Base-by-base conservation (phyloP, 2,329 filamentous ascomycete genomes). In the Arthrobotrys pseudoclavata region DNA sequence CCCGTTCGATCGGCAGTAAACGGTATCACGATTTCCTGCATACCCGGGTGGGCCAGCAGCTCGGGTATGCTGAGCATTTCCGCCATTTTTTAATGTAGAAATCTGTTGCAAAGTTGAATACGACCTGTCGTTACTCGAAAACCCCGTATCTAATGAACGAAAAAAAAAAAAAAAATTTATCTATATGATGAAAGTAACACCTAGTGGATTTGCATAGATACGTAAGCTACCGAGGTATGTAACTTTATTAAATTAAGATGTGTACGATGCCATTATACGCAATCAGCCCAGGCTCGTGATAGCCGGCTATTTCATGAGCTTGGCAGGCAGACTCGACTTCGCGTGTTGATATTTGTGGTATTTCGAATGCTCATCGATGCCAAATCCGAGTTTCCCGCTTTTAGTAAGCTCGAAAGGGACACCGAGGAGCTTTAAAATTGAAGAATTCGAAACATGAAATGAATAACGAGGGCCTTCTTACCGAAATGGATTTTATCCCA, bases 11-110 rank as follows among this genome's bases (percentile, higher is more conserved):
- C 47, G 3, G 74, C 42, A 9, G 34, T 42, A 26, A 77, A 77
- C 4, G 74, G 74, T 50, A 63, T 55, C 12, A 77, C 61, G 15
- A 77, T 57, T 52, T 77, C 74, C n/a, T 52, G 50, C 74, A 77
- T 77, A n/a, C 74, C 74, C 53, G 74, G 74, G 26, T 77, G 74
- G 34, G 74, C 74, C 1, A 77, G 45, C 10, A 77, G 62, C 62
- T 77, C 74, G 6, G 74, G 29, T 31, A 71, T 29, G 52, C 50
- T 77, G 10, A 76, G 37, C 29, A 57, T 61, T 45, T 60, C 22
- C 18, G 72, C 37, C 66, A 76, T 76, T 15, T 60, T n/a, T n/a
- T n/a, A n/a, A n/a, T n/a, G n/a, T n/a, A n/a, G n/a, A n/a, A n/a
- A n/a, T n/a, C 31, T 42, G n/a, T 10, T 9, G n/a, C 4, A 20